Evolutionary conservation across 108 stramenopile species (phyloP).

Genomic region (Craspedostauros australis): DNA sequence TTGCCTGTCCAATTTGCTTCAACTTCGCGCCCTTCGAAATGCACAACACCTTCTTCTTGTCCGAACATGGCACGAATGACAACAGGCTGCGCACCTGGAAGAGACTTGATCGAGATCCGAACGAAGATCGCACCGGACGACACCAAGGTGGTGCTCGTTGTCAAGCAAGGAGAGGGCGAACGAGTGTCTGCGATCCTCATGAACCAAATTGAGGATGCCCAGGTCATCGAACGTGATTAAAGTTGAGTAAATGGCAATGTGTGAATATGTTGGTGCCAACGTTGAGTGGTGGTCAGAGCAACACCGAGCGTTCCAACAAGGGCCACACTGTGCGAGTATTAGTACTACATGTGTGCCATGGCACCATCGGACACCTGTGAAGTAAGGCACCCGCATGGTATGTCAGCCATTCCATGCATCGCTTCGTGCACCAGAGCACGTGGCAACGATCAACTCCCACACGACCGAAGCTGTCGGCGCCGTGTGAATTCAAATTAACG

Average conservation of each 20-base stretch:
- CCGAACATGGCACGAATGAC: not conserved
- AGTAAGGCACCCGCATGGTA: no score
- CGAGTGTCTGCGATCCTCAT: slow-evolving; percentile 32
- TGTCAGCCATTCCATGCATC: no score
- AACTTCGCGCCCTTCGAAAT: no score
- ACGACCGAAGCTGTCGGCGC: no score
- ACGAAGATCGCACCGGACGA: slow-evolving; percentile 15
- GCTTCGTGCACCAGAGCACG: no score
- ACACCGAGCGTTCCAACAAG: not conserved
- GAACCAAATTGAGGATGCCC: slow-evolving; percentile 47
- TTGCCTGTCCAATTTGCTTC: no score
- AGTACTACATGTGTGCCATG: not conserved
- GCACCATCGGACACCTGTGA: no score
- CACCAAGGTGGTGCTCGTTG: slow-evolving; percentile 13
- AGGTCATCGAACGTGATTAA: slow-evolving; percentile 41
- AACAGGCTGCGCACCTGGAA: slow-evolving; percentile 13
- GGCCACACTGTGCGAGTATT: not conserved
- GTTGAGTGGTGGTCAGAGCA: not conserved
- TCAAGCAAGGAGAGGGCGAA: slow-evolving; percentile 35
- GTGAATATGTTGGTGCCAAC: not conserved
- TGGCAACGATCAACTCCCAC: no score
- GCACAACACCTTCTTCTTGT: no score
- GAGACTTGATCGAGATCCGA: slow-evolving; percentile 22
- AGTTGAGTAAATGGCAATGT: not conserved
- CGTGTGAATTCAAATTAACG: no score